These are phyloP conservation scores for Acanthamoeba royreba DNA, from an alignment of 208 protist species.

Conservation along the genomic window DNA sequence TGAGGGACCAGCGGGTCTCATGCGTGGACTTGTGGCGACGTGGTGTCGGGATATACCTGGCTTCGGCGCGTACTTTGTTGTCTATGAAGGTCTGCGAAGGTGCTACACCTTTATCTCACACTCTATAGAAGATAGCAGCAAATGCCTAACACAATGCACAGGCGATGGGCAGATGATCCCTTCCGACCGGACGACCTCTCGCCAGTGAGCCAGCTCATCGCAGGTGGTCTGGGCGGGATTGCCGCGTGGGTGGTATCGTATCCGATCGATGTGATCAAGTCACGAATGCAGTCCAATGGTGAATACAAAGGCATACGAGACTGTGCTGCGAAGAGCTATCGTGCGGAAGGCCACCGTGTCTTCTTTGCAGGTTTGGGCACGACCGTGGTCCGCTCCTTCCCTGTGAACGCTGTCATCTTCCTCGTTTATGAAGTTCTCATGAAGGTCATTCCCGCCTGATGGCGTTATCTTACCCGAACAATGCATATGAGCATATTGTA, in stretches of 20 bases:
- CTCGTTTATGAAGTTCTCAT: constrained; percentile 24
- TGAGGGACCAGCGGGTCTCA: constrained; percentile 38
- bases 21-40: constrained; percentile 50
- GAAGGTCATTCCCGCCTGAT: neutral
- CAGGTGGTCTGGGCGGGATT: neutral
- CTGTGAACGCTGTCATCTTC: constrained; percentile 32
- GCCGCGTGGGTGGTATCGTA: neutral
- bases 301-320: neutral
- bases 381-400: constrained; percentile 2
- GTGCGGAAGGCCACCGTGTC: neutral
- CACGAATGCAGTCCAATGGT: neutral
- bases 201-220: neutral
- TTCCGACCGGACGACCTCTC: neutral
- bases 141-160: neutral
- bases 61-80: constrained; percentile 59
- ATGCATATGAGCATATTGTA: too few species aligned
- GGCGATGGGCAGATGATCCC: neutral
- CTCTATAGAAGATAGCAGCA: neutral
- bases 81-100: constrained; percentile 47
- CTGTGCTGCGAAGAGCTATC: neutral
- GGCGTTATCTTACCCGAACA: too few species aligned
- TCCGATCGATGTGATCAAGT: constrained; percentile 16
- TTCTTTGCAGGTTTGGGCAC: neutral
- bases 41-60: constrained; percentile 46
- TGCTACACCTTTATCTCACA: neutral